These are phyloP conservation scores for Tylopilus orsonianus DNA, from an alignment of 1,284 basidiomycete species.

Conservation along the genomic window DNA sequence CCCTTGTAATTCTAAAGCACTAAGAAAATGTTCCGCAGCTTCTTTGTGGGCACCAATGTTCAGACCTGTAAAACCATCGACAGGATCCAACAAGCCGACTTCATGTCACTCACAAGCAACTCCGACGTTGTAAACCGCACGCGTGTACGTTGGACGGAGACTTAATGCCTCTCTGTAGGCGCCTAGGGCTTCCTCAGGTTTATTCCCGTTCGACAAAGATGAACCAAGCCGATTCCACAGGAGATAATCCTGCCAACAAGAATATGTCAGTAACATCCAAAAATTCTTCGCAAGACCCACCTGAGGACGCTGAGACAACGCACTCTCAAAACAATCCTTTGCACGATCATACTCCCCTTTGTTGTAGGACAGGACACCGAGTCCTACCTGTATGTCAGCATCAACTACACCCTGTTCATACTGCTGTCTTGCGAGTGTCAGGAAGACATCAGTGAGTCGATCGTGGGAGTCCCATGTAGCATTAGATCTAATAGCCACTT, in stretches of 20 bases:
- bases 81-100: background rate
- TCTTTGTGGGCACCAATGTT: conserved; percentile 97
- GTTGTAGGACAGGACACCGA: conserved; percentile 94
- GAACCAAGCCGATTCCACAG: conserved; percentile 98
- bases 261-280: background rate
- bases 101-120: conserved; percentile 75
- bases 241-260: conserved; percentile 72
- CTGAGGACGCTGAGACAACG: conserved; percentile 75
- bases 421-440: conserved; percentile 81
- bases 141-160: conserved; percentile 92
- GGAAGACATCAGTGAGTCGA: conserved; percentile 80
- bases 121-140: conserved; percentile 97
- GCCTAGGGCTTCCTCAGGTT: conserved; percentile 93
- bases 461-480: conserved; percentile 86
- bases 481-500: conserved; percentile 54
- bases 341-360: conserved; percentile 77
- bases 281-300: conserved; percentile 34
- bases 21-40: conserved; percentile 95
- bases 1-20: conserved; percentile 84
- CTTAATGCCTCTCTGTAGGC: conserved; percentile 94
- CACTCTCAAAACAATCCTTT: conserved; percentile 89
- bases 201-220: conserved; percentile 91
- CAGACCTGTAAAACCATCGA: conserved; percentile 54
- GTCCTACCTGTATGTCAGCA: conserved; percentile 90
- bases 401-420: conserved; percentile 75